A percentile compares a stretch with the other conserved stretches of the same genome.
Evolutionary conservation across 1,284 basidiomycete species (phyloP).

Genomic region (Fereydounia khargensis): DNA sequence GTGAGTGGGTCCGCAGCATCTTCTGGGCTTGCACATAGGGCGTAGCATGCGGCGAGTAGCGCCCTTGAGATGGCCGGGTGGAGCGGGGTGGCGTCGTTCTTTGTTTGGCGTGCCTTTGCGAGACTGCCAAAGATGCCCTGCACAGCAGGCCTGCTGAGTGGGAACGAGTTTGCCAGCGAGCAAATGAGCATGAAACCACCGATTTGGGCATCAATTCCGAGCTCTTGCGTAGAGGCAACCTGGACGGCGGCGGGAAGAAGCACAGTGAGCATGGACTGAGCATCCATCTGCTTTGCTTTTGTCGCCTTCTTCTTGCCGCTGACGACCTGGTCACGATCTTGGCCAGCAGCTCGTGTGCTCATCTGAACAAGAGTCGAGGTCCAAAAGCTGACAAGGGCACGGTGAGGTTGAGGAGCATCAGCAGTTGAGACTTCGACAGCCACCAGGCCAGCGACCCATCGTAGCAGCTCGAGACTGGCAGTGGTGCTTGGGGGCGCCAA

Average conservation of each 20-base stretch:
- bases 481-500: conserved; percentile 51
- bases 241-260: conserved; percentile 56
- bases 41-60: conserved; percentile 32
- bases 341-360: conserved; percentile 35
- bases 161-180: conserved; percentile 39
- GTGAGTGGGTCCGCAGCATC: conserved; percentile 13
- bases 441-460: conserved; percentile 66
- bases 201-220: conserved; percentile 36
- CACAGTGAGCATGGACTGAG: conserved; percentile 47
- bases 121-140: conserved; percentile 32
- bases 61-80: conserved; percentile 23
- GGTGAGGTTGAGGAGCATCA: conserved; percentile 66
- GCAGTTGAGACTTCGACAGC: conserved; percentile 60
- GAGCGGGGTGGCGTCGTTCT: too few relatives aligned
- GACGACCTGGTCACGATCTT: conserved; percentile 59
- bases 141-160: conserved; percentile 40
- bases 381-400: conserved; percentile 79
- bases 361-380: conserved; percentile 77
- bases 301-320: conserved; percentile 33
- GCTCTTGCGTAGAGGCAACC: conserved; percentile 13
- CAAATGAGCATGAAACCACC: conserved; percentile 48
- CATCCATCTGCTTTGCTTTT: conserved; percentile 29
- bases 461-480: conserved; percentile 67
- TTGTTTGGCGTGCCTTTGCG: conserved; percentile 18
- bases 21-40: conserved; percentile 34